A percentile compares a stretch with the other conserved stretches of the same genome.
Conservation (phyloP, 345 rosid genomes). For the Salix udensis region DNA sequence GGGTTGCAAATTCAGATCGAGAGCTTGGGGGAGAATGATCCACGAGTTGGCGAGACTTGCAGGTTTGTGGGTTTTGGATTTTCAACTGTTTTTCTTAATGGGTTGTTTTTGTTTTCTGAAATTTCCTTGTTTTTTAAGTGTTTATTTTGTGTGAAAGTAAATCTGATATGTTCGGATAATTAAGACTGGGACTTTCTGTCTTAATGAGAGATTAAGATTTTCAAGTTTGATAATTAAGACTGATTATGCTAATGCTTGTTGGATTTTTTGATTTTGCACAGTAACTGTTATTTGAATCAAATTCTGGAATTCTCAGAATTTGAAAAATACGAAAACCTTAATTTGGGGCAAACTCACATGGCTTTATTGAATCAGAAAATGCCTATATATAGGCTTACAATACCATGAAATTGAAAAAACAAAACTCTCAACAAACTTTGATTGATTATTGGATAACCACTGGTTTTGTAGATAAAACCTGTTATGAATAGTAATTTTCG, state of each 20-base stretch:
- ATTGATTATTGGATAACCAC: too few species aligned
- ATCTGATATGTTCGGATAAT: not conserved
- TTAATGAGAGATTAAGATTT: not conserved
- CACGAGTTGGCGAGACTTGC: constrained; percentile 99
- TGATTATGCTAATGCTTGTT: not conserved
- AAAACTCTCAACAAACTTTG: too few species aligned
- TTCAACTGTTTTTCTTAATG: not conserved
- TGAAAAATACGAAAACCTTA: too few species aligned
- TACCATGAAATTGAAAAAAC: too few species aligned
- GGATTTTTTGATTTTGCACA: too few species aligned
- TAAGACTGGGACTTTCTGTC: not conserved
- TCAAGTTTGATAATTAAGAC: not conserved
- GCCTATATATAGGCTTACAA: too few species aligned
- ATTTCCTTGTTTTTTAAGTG: not conserved
- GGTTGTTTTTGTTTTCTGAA: not conserved
- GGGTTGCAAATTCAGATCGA: constrained; percentile 96
- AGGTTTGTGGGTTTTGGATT: constrained; percentile 41
- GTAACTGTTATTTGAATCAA: too few species aligned
- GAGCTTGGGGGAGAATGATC: constrained; percentile 88
- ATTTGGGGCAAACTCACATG: too few species aligned
- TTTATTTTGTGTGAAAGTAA: not conserved
- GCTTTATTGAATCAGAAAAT: too few species aligned
- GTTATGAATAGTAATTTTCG: too few species aligned
- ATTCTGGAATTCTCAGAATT: too few species aligned
- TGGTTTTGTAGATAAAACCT: too few species aligned